Base-by-base conservation (phyloP, 108 stramenopile genomes). In the Stephanodiscus minutulus region DNA sequence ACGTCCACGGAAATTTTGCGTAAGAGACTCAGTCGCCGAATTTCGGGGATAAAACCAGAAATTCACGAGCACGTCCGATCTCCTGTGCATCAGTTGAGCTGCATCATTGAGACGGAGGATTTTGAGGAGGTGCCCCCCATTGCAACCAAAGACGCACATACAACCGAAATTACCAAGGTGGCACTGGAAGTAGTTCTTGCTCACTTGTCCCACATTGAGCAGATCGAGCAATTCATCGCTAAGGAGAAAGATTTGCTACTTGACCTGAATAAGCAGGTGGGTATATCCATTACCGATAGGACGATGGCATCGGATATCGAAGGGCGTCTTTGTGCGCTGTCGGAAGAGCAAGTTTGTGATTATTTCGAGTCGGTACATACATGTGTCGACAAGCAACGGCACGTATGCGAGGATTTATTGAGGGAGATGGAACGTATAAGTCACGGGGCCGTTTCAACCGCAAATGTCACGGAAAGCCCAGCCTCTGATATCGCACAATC, bases 311-410 rank as follows among this genome's bases (percentile, higher is more conserved):
- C 48, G 11, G 56, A 71, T 12, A 29, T 71, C 7, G 11, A 53
- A 65, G 20, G 39, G 12, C 33, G 67, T 31, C 74, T 76, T 15
- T 29, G 48, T 13, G 41, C 28, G 35, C 81, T 88, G 11, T 81
- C 84, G 0, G 89, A 91, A 76, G 91, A 90, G 11, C 86, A 91
- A 77, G 91, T 94, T 20, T 75, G 88, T 49, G 84, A 88, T 60
- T 94, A 94, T 66, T 91, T 91, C 81, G 93, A 94, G 80, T 79
- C 83, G 41, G 74, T 94, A 1, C 86, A 82, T 36, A 54, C 86
- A 10, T 90, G 86, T 74, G 75, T 91, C 5, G 91, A 91, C 46
- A 68, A 86, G 52, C 78, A 91, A 25, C 66, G 74, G 29, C 66
- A 76, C 43, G 70, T 79, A 21, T 74, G 83, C 33, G 62, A 66